Evolutionary conservation across 2,329 filamentous ascomycete species (phyloP).

Genomic region (Karstenula rhodostoma): DNA sequence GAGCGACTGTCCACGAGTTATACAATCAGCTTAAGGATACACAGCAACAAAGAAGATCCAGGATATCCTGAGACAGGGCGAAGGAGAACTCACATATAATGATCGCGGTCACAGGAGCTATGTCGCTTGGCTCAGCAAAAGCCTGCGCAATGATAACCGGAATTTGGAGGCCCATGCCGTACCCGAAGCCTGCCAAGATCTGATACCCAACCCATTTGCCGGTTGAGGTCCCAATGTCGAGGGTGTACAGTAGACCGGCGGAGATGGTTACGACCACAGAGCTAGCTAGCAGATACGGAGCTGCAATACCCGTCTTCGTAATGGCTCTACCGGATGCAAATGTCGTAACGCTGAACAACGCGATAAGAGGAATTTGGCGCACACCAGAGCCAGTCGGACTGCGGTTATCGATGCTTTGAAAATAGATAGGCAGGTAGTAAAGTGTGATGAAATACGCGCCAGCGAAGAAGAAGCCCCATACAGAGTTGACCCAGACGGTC

Average conservation of each 20-base stretch:
- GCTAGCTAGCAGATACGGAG: conserved; percentile 43
- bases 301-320: conserved; percentile 43
- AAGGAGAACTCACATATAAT: conserved; percentile 16
- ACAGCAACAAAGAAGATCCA: neutral
- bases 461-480: conserved; percentile 48
- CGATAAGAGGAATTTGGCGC: conserved; percentile 52
- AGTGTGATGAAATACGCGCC: conserved; percentile 50
- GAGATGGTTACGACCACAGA: conserved; percentile 42
- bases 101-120: conserved; percentile 16
- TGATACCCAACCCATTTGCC: conserved; percentile 58
- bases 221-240: conserved; percentile 43
- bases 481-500: conserved; percentile 38
- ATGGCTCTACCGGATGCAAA: conserved; percentile 33
- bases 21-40: neutral
- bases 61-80: neutral
- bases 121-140: conserved; percentile 5
- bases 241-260: conserved; percentile 54
- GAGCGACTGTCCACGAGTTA: conserved; percentile 37
- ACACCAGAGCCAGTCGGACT: conserved; percentile 50
- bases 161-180: conserved; percentile 4
- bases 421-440: conserved; percentile 59
- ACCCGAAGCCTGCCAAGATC: conserved; percentile 46
- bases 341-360: conserved; percentile 41
- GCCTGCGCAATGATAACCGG: conserved; percentile 13
- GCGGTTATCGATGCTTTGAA: conserved; percentile 52